phyloP scores from a whole-genome alignment of 2,329 filamentous ascomycete species.

The Hortaea werneckii region DNA sequence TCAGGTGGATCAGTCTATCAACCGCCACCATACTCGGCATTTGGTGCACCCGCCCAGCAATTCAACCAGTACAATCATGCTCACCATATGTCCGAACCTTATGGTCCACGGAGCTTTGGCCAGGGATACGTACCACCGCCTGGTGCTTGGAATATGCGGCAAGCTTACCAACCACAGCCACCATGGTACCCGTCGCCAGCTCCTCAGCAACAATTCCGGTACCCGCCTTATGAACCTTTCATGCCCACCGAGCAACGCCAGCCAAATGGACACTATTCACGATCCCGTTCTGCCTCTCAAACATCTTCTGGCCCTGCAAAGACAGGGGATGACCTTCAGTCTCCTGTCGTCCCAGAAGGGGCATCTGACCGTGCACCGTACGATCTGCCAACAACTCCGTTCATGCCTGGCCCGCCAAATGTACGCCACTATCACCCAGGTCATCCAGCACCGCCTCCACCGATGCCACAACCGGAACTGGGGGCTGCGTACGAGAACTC shows the following conservation, averaged over 20 bases:
- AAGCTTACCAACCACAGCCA: conserved; percentile 6
- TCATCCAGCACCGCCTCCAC: conserved; percentile 10
- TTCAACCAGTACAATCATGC: conserved; percentile 18
- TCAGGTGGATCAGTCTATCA: conserved; percentile 14
- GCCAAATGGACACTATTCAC: conserved; percentile 9
- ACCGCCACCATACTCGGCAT: conserved; percentile 8
- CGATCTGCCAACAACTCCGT: conserved; percentile 3
- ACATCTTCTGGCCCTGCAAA: conserved; percentile 10
- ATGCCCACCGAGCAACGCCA: conserved; percentile 7
- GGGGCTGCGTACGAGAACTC: conserved; percentile 17
- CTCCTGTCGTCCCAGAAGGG: conserved; percentile 11
- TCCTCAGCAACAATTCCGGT: conserved; percentile 14
- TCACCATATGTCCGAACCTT: conserved; percentile 18
- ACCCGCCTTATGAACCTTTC: conserved; percentile 16
- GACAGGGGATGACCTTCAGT: conserved; percentile 12
- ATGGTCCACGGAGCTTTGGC: conserved; percentile 3
- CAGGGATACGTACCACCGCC: conserved; percentile 5
- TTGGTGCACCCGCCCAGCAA: conserved; percentile 7
- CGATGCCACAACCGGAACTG: conserved; percentile 13
- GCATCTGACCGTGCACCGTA: neutral
- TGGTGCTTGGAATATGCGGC: conserved; percentile 9
- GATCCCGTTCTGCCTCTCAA: conserved; percentile 18
- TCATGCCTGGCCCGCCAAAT: conserved; percentile 2
- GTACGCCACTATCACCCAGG: conserved; percentile 7
- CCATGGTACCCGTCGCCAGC: conserved; percentile 7